phyloP scores from a whole-genome alignment of 352 stramenopile genomes.

The Aphanomyces euteiches region DNA sequence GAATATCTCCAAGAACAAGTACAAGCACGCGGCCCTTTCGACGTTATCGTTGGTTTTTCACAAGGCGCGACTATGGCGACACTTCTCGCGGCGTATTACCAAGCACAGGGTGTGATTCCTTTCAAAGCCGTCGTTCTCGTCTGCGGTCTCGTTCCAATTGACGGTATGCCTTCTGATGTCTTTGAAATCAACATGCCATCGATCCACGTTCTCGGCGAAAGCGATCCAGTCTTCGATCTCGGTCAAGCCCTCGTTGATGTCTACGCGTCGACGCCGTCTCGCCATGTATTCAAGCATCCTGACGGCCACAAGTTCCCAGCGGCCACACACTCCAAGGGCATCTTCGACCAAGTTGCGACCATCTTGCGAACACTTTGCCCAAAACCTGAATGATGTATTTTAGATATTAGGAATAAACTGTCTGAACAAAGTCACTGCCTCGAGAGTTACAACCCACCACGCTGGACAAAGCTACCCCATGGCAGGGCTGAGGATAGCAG shows the following conservation, averaged over 20 bases:
- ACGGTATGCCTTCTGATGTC: slow-evolving; percentile 4
- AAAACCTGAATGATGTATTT: not conserved
- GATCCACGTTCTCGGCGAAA: slow-evolving; percentile 60
- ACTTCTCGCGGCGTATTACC: slow-evolving; percentile 23
- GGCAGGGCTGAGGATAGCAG: too few species aligned
- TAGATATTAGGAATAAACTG: too few species aligned
- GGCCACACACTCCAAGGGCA: slow-evolving; percentile 27
- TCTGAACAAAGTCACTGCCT: too few species aligned
- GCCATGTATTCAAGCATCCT: slow-evolving; percentile 34
- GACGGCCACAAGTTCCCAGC: slow-evolving; percentile 41
- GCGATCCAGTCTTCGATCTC: slow-evolving; percentile 42
- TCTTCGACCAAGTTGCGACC: slow-evolving; percentile 35
- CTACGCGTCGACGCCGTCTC: slow-evolving; percentile 30
- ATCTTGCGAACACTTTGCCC: not conserved
- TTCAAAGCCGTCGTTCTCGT: slow-evolving; percentile 25
- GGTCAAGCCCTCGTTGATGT: slow-evolving; percentile 39
- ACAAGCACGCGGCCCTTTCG: slow-evolving; percentile 47
- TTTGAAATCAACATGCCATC: slow-evolving; percentile 35
- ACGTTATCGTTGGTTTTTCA: slow-evolving; percentile 75
- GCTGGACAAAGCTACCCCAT: too few species aligned
- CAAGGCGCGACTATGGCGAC: slow-evolving; percentile 41
- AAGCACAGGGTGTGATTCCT: not conserved
- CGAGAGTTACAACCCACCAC: too few species aligned
- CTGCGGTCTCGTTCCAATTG: slow-evolving; percentile 7
- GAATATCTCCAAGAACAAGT: slow-evolving; percentile 44